Base-by-base conservation (phyloP, 768 basidiomycete species). In the Lactarius sanguifluus region DNA sequence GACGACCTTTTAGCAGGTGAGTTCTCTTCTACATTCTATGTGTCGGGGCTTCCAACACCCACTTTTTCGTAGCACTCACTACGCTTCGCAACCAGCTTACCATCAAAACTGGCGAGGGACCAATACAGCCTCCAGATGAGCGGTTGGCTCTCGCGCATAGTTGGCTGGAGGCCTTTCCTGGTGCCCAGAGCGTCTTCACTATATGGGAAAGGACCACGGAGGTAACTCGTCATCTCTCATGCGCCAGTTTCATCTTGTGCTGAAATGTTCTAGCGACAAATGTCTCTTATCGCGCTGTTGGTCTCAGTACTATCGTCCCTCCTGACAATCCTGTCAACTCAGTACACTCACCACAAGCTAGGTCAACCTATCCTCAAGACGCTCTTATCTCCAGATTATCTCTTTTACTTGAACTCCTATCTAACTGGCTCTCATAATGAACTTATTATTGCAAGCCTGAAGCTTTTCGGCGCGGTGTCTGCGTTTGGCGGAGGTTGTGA, bases 401-500 rank as follows among this genome's bases (percentile, higher is more conserved):
- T 81, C 62, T 81, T 84, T 40, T 80, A 81, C 20, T 72, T 94
- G 47, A 87, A 86, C 65, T 79, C 84, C 5, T 89, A 87, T 72
- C 75, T 93, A 1, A 81, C 82, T 5, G 85, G 86, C 6, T 76
- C 82, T 4, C 82, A 89, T 57, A 86, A 84, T 30, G 90, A 92
- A 56, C 78, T 89, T 12, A 83, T 88, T 30, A 79, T 94, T 9
- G 82, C 83, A 0, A 83, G 88, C 0, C 75, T 94, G 64, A 89
- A 86, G 70, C 73, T 92, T 20, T 86, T 86, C 72, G 81, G 85
- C 66, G 76, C 78, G 0, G 80, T 92, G 70, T 86, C 88, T 2
- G 73, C 75, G 0, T 92, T 89, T 72, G 87, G 82, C 2, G 82
- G 88, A 28, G 89, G 90, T 20, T 76, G 81, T 28, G 90, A 92